A percentile compares a stretch with the other conserved stretches of the same genome.
phyloP scores from a whole-genome alignment of 768 basidiomycete species.

The Hydnum rufescens region DNA sequence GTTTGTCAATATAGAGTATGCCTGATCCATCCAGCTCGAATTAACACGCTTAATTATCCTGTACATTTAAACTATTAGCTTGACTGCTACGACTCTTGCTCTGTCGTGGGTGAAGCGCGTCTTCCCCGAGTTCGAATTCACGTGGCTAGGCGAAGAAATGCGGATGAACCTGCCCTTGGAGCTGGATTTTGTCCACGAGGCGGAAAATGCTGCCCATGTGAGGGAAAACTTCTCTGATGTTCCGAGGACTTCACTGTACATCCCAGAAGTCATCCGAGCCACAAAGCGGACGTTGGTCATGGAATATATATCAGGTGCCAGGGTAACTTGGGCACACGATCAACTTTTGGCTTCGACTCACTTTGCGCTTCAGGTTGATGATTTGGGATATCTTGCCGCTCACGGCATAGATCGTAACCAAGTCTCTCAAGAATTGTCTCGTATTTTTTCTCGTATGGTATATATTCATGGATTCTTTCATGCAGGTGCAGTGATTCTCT shows the following conservation, averaged over 20 bases:
- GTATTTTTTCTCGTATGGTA: slow-evolving; percentile 91
- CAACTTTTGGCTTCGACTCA: slow-evolving; percentile 16
- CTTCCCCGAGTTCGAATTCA: slow-evolving; percentile 93
- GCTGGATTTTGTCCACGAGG: slow-evolving; percentile 89
- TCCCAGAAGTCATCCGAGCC: slow-evolving; percentile 57
- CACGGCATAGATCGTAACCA: slow-evolving; percentile 82
- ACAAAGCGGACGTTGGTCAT: slow-evolving; percentile 76
- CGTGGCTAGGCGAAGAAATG: slow-evolving; percentile 92
- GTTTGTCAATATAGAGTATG: slow-evolving; percentile 80
- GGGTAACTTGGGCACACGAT: slow-evolving; percentile 5
- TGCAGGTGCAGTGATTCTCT: slow-evolving; percentile 30
- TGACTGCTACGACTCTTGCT: slow-evolving; percentile 22
- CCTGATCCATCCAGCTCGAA: slow-evolving; percentile 66
- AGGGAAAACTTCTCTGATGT: slow-evolving; percentile 46
- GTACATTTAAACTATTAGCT: slow-evolving; percentile 9
- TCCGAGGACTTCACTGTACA: slow-evolving; percentile 58
- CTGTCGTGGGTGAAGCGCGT: slow-evolving; percentile 74
- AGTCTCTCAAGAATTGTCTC: slow-evolving; percentile 73
- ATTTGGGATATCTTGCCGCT: slow-evolving; percentile 61
- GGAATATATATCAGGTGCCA: slow-evolving; percentile 49
- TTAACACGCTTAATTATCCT: slow-evolving; percentile 19
- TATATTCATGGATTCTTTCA: slow-evolving; percentile 75
- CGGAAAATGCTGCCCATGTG: slow-evolving; percentile 59
- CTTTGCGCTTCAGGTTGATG: slow-evolving; percentile 65
- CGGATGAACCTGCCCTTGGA: slow-evolving; percentile 69